Conservation (phyloP, 1,139 yeast species). For the Diutina catenulata region DNA sequence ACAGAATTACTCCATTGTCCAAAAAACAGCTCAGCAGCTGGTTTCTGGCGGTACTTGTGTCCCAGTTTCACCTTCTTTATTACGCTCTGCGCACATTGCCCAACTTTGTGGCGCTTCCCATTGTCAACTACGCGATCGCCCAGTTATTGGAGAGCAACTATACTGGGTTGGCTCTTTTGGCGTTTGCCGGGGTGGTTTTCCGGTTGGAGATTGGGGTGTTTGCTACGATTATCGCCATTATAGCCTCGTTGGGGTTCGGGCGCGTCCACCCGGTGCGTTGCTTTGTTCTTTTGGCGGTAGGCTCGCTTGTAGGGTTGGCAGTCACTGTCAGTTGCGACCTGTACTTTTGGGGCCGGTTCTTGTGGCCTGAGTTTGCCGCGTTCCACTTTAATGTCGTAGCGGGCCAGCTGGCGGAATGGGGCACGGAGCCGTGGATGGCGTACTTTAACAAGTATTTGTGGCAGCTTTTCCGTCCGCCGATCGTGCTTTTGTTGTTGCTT, state of each 20-base stretch:
- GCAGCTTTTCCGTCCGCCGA: slow-evolving; percentile 55
- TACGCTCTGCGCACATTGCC: slow-evolving; percentile 79
- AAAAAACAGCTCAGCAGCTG: slow-evolving; percentile 33
- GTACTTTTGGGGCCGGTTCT: slow-evolving; percentile 52
- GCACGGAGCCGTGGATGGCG: slow-evolving; percentile 60
- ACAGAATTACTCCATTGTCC: slow-evolving; percentile 14
- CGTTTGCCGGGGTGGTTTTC: slow-evolving; percentile 58
- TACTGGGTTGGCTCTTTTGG: slow-evolving; percentile 44
- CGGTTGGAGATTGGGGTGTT: slow-evolving; percentile 63
- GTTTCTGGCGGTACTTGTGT: slow-evolving; percentile 44
- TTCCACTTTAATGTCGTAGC: slow-evolving; percentile 62
- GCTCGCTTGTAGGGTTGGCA: slow-evolving; percentile 40
- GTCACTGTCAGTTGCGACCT: slow-evolving; percentile 52
- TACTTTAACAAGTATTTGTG: slow-evolving; percentile 41
- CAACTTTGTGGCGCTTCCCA: slow-evolving; percentile 73
- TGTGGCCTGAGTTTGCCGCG: slow-evolving; percentile 65
- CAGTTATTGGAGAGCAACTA: slow-evolving; percentile 39
- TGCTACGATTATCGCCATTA: slow-evolving; percentile 30
- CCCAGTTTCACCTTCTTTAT: slow-evolving; percentile 72
- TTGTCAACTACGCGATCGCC: slow-evolving; percentile 46
- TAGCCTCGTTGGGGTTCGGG: slow-evolving; percentile 31
- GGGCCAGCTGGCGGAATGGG: slow-evolving; percentile 76
- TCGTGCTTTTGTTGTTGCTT: slow-evolving; percentile 34
- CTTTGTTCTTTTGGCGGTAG: slow-evolving; percentile 33
- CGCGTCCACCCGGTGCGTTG: slow-evolving; percentile 29